Evolutionary conservation across 306 rosid genomes (phyloP).

Genomic region (Alnus rubra): DNA sequence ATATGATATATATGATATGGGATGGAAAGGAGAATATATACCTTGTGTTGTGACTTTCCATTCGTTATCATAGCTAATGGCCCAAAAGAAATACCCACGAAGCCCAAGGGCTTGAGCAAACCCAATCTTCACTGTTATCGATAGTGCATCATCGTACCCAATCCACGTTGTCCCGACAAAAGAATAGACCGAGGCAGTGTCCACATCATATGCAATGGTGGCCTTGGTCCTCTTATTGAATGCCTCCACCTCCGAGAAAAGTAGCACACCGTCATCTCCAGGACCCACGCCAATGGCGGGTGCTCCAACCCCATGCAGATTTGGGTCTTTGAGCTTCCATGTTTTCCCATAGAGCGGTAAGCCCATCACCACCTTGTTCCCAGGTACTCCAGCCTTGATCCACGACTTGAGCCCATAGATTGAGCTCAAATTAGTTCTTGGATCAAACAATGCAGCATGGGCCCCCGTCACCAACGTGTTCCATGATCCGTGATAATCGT

Average conservation of each 20-base stretch:
- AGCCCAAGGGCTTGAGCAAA: conserved; percentile 69
- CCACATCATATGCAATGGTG: conserved; percentile 35
- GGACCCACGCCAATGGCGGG: conserved; percentile 50
- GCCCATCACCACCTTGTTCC: conserved; percentile 59
- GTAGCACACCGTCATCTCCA: conserved; percentile 41
- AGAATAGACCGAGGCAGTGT: conserved; percentile 37
- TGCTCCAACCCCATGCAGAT: conserved; percentile 43
- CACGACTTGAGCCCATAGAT: conserved; percentile 58
- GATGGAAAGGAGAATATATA: neutral
- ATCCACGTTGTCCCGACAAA: conserved; percentile 46
- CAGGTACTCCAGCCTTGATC: conserved; percentile 49
- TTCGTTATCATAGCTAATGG: conserved; percentile 43
- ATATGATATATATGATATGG: no score
- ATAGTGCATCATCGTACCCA: conserved; percentile 47
- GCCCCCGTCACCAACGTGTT: conserved; percentile 31
- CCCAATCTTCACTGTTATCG: conserved; percentile 42
- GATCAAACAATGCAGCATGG: conserved; percentile 45
- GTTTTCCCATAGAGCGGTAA: conserved; percentile 60
- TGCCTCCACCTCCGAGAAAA: conserved; percentile 19
- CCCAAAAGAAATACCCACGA: conserved; percentile 89
- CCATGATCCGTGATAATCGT: conserved; percentile 61
- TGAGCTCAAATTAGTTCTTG: conserved; percentile 39
- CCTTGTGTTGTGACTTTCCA: conserved; percentile 44
- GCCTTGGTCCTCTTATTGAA: conserved; percentile 11
- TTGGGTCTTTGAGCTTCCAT: conserved; percentile 53